These are phyloP conservation scores for Uncinocarpus reesii DNA, from an alignment of 2,329 filamentous ascomycete species.

Conservation along the genomic window DNA sequence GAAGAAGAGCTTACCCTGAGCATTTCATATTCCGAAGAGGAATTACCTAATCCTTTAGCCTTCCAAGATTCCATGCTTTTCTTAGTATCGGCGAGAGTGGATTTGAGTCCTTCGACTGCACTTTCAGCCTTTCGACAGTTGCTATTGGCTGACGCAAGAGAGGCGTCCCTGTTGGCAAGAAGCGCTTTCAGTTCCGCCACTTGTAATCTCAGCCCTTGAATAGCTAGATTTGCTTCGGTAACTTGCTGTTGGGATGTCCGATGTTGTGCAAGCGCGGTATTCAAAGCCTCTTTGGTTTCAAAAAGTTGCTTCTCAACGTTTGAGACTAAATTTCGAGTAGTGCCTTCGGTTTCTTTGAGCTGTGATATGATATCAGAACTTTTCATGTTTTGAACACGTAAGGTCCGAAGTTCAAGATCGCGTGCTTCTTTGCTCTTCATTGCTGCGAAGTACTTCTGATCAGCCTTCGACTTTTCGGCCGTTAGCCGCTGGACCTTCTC, in stretches of 20 bases:
- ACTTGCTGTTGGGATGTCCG: constrained; percentile 63
- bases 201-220: constrained; percentile 65
- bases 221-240: constrained; percentile 57
- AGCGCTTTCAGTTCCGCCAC: constrained; percentile 64
- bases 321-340: constrained; percentile 62
- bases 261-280: constrained; percentile 59
- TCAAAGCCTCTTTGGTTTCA: constrained; percentile 69
- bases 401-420: constrained; percentile 64
- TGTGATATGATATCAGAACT: constrained; percentile 89
- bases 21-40: constrained; percentile 71
- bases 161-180: constrained; percentile 65
- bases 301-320: constrained; percentile 86
- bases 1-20: constrained; percentile 58
- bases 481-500: constrained; percentile 63
- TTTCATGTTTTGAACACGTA: constrained; percentile 75
- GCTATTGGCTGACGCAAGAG: constrained; percentile 53
- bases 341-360: constrained; percentile 78
- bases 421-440: constrained; percentile 87
- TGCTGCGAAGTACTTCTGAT: constrained; percentile 94
- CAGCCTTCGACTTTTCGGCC: constrained; percentile 89
- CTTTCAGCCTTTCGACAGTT: constrained; percentile 51
- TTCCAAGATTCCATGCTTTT: constrained; percentile 83
- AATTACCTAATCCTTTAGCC: constrained; percentile 68
- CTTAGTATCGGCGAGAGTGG: constrained; percentile 64
- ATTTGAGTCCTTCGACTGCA: constrained; percentile 70